These are phyloP conservation scores for Prunus salicina DNA, from an alignment of 306 rosid species.

Conservation along the genomic window DNA sequence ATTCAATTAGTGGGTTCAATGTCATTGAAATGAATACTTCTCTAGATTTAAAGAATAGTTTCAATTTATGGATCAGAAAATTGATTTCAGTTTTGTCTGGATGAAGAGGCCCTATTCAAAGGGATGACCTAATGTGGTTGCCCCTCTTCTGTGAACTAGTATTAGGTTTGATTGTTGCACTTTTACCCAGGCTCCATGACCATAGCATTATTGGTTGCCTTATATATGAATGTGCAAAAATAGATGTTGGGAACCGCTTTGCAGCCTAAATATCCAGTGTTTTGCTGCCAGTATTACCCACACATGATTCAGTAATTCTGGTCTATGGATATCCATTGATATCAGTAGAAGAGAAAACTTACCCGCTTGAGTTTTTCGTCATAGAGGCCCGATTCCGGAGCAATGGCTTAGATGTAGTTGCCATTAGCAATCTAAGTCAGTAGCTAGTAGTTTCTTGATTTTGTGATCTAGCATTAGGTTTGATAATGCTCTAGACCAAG, in stretches of 20 bases:
- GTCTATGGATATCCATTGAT: background rate
- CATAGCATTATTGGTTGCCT: conserved; percentile 27
- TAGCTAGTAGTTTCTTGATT: background rate
- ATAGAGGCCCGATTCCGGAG: background rate
- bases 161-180: conserved; percentile 26
- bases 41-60: background rate
- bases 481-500: conserved; percentile 38
- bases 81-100: background rate
- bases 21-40: background rate
- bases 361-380: background rate
- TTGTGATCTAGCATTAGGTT: conserved; percentile 1
- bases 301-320: conserved; percentile 14
- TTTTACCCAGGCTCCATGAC: conserved; percentile 43
- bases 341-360: background rate
- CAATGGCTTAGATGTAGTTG: background rate
- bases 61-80: background rate
- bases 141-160: background rate
- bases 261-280: conserved; percentile 44
- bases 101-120: background rate
- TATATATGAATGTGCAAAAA: conserved; percentile 36
- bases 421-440: background rate
- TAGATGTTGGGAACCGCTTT: conserved; percentile 63
- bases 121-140: too few species aligned
- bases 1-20: background rate
- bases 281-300: conserved; percentile 76